Evolutionary conservation across 495 filamentous ascomycete species (phyloP).

Genomic region (Talaromyces wortmannii): DNA sequence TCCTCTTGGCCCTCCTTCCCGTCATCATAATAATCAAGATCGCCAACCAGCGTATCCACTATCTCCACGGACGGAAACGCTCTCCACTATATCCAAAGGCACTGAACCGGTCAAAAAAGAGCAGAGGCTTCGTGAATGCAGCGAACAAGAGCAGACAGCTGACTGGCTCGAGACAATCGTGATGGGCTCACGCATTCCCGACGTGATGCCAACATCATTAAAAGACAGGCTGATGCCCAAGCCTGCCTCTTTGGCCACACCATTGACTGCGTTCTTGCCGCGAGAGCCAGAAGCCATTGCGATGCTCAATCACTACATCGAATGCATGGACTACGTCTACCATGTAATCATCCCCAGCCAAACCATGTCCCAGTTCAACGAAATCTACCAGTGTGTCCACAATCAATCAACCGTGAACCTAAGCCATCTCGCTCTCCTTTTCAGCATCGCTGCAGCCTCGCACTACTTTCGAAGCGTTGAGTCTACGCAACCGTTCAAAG

Average conservation of each 20-base stretch:
- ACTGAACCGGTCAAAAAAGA: not conserved
- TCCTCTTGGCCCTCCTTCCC: too few species aligned
- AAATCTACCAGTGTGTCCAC: slow-evolving; percentile 19
- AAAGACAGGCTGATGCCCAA: slow-evolving; percentile 12
- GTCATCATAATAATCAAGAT: too few species aligned
- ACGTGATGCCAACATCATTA: slow-evolving; percentile 16
- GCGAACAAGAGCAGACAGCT: slow-evolving; percentile 11
- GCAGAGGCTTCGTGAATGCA: not conserved
- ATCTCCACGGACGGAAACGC: not conserved
- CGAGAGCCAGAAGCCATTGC: slow-evolving; percentile 17
- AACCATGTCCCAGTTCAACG: slow-evolving; percentile 22
- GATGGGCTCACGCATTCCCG: slow-evolving; percentile 27
- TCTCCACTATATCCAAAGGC: not conserved
- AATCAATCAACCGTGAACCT: slow-evolving; percentile 10
- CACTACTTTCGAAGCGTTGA: slow-evolving; percentile 22
- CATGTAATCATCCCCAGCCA: slow-evolving; percentile 23
- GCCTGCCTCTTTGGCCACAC: not conserved
- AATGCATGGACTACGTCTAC: slow-evolving; percentile 31
- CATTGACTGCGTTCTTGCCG: slow-evolving; percentile 17
- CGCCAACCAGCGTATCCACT: not conserved
- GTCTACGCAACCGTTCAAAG: slow-evolving; percentile 13
- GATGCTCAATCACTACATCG: slow-evolving; percentile 27
- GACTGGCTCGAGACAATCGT: slow-evolving; percentile 34
- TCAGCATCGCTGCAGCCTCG: slow-evolving; percentile 30
- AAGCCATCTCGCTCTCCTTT: slow-evolving; percentile 26